phyloP scores from a whole-genome alignment of 1,139 yeast genomes.

The Saccharomyces hybrid region DNA sequence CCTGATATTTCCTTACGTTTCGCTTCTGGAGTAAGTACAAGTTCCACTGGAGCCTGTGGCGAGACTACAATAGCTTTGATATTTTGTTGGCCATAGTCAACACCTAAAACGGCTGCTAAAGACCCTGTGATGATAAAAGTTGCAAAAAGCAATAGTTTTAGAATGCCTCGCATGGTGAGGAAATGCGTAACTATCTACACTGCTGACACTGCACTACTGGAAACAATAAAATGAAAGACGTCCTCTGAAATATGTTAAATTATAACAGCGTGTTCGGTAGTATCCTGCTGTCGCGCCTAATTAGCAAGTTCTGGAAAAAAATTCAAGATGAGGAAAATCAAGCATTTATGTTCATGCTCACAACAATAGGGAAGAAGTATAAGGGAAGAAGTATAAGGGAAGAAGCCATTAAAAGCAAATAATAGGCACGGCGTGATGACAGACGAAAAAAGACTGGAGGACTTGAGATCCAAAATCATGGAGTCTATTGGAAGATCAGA shows the following conservation, averaged over 20 bases:
- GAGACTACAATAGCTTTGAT: slow-evolving; percentile 85
- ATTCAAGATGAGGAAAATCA: neutral
- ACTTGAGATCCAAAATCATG: slow-evolving; percentile 24
- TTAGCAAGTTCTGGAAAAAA: neutral
- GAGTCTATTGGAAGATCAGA: slow-evolving; percentile 19
- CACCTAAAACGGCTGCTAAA: slow-evolving; percentile 65
- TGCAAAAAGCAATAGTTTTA: neutral
- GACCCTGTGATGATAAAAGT: slow-evolving; percentile 9
- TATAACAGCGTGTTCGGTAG: neutral
- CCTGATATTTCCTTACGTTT: slow-evolving; percentile 85
- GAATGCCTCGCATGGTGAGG: neutral
- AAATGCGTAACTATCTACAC: neutral
- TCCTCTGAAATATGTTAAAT: neutral
- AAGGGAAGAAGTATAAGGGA: neutral
- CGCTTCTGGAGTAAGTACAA: slow-evolving; percentile 82
- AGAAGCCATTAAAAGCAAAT: neutral
- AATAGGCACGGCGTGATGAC: slow-evolving; percentile 3
- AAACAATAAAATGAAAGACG: neutral
- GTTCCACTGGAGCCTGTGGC: slow-evolving; percentile 82
- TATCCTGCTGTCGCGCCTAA: neutral
- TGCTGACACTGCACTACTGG: neutral
- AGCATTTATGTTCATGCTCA: neutral
- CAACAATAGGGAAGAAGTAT: neutral
- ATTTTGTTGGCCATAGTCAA: slow-evolving; percentile 85
- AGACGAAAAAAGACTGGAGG: slow-evolving; percentile 20